A percentile compares a stretch with the other conserved stretches of the same genome.
Evolutionary conservation across 257 asterid genomes (phyloP).

Genomic region (Linaria vulgaris): DNA sequence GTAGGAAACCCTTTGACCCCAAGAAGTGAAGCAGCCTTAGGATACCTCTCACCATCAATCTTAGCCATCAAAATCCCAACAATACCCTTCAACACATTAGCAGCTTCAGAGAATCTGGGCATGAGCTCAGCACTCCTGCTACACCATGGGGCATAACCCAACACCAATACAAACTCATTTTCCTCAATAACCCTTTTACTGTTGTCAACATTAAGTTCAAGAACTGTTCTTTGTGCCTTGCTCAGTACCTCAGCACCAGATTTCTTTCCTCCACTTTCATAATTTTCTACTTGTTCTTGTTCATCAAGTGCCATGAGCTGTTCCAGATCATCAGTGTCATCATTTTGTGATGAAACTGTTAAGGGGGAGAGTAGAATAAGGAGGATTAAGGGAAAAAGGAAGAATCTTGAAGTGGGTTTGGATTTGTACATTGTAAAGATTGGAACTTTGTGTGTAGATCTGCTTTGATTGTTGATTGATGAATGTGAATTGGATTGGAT

Average conservation of each 20-base stretch:
- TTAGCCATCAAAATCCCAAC: constrained; percentile 70
- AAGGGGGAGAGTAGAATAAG: constrained; percentile 42
- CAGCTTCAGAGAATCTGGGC: constrained; percentile 98
- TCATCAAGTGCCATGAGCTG: constrained; percentile 84
- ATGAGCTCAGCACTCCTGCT: constrained; percentile 85
- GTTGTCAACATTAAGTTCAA: constrained; percentile 69
- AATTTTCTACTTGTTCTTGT: constrained; percentile 37
- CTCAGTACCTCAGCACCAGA: constrained; percentile 77
- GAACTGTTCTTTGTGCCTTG: constrained; percentile 86
- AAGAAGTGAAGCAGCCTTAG: constrained; percentile 65
- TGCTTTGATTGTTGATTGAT: constrained; percentile 21
- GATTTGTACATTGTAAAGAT: constrained; percentile 40
- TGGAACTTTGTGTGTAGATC: constrained; percentile 33
- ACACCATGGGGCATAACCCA: constrained; percentile 98
- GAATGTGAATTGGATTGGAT: constrained; percentile 27
- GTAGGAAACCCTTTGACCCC: constrained; percentile 90
- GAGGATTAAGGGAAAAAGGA: constrained; percentile 43
- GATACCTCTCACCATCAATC: constrained; percentile 80
- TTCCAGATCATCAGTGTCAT: constrained; percentile 54
- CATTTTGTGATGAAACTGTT: constrained; percentile 28
- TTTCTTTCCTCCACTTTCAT: constrained; percentile 39
- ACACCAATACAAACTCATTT: constrained; percentile 75
- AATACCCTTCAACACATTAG: constrained; percentile 66
- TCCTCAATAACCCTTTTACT: constrained; percentile 53
- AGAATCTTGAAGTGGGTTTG: constrained; percentile 46